Percentiles rank a stretch among this genome's conserved stretches.
These are phyloP conservation scores for Monilinia laxa DNA, from an alignment of 2,329 filamentous ascomycete genomes.

Conservation along the genomic window DNA sequence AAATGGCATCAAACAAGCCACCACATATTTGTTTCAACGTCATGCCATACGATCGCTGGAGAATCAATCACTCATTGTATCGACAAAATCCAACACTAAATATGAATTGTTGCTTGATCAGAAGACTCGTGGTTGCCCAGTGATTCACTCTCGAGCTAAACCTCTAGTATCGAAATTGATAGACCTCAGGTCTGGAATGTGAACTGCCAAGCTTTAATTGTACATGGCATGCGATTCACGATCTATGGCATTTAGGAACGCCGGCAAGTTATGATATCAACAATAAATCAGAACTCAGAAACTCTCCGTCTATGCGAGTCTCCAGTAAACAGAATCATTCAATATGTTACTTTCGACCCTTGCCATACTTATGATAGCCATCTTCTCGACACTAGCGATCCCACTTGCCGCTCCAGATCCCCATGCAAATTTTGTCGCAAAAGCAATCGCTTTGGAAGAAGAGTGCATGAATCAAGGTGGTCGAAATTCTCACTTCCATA, in stretches of 20 bases:
- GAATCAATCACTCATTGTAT: not conserved
- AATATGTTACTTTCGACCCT: not conserved
- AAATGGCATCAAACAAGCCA: not conserved
- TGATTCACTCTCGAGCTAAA: not conserved
- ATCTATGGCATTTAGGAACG: not conserved
- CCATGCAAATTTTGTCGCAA: not conserved
- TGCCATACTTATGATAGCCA: not conserved
- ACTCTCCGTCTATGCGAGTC: not conserved
- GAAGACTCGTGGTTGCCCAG: not conserved
- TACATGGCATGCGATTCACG: not conserved
- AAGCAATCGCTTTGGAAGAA: not conserved
- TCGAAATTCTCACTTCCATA: not conserved
- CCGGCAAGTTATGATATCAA: constrained; percentile 1
- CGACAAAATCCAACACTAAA: not conserved
- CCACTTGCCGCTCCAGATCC: not conserved
- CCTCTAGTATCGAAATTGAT: not conserved
- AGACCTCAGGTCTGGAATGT: not conserved
- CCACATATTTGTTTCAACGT: not conserved
- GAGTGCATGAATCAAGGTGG: not conserved
- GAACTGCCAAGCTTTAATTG: not conserved
- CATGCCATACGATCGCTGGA: not conserved
- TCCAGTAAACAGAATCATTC: not conserved
- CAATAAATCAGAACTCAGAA: not conserved
- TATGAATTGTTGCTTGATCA: not conserved
- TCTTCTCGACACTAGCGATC: not conserved